Conservation (phyloP, 2,329 filamentous ascomycete genomes). For the Botrytis sinoallii region DNA sequence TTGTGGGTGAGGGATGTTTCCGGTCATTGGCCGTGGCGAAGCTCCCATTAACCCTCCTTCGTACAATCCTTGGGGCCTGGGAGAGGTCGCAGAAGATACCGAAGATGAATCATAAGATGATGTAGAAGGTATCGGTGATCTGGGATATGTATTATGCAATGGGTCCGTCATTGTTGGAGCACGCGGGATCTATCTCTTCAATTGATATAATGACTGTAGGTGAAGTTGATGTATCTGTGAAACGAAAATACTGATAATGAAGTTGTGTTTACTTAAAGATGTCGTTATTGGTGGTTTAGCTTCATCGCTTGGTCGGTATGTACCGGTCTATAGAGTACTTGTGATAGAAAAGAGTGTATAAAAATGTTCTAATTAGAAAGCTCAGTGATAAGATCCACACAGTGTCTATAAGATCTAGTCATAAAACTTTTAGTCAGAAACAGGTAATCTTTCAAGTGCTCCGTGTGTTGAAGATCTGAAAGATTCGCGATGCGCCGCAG, state of each 20-base stretch:
- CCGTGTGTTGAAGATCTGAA: slow-evolving; percentile 15
- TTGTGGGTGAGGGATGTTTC: slow-evolving; percentile 46
- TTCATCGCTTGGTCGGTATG: slow-evolving; percentile 14
- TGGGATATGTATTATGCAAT: slow-evolving; percentile 56
- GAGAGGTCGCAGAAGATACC: slow-evolving; percentile 60
- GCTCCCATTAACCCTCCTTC: slow-evolving; percentile 52
- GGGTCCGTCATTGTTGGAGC: slow-evolving; percentile 49
- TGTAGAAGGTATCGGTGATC: slow-evolving; percentile 59
- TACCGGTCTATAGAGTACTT: slow-evolving; percentile 1
- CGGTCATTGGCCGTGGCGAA: slow-evolving; percentile 49
- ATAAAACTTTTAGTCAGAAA: neutral
- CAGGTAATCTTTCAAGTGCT: neutral
- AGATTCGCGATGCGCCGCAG: slow-evolving; percentile 31
- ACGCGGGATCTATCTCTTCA: slow-evolving; percentile 24
- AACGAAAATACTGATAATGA: neutral
- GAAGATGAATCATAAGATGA: slow-evolving; percentile 64
- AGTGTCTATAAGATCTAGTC: slow-evolving; percentile 3
- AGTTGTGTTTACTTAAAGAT: neutral
- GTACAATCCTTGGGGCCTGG: slow-evolving; percentile 52
- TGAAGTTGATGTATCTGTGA: neutral
- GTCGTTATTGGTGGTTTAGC: slow-evolving; percentile 7
- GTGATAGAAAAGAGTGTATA: neutral
- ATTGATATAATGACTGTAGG: slow-evolving; percentile 16
- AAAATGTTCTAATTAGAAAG: neutral
- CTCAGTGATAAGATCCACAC: neutral